A percentile compares a stretch with the other conserved stretches of the same genome.
Conservation (phyloP, 495 filamentous ascomycete genomes). For the Clohesyomyces aquaticus region DNA sequence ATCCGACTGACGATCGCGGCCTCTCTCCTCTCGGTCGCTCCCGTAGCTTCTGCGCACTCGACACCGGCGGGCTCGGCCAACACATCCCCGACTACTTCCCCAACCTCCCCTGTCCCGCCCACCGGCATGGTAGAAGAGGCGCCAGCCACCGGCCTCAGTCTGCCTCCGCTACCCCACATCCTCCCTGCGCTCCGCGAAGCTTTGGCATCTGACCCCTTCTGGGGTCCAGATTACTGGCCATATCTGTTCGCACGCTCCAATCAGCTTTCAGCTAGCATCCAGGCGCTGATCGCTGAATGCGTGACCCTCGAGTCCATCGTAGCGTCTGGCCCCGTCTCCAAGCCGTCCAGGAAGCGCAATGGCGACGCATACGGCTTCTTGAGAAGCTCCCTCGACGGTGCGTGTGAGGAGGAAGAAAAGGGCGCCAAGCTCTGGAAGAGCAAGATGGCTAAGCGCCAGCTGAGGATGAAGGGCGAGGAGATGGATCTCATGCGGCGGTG, state of each 20-base stretch:
- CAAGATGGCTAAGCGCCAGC: constrained; percentile 36
- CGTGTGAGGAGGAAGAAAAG: neutral
- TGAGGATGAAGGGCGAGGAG: constrained; percentile 35
- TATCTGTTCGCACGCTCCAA: constrained; percentile 58
- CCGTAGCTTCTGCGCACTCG: constrained; percentile 39
- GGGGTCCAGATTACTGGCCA: constrained; percentile 60
- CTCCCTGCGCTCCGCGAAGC: constrained; percentile 57
- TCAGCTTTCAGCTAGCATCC: constrained; percentile 56
- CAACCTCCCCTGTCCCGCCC: neutral
- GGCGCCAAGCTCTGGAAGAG: constrained; percentile 25
- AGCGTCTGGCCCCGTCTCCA: constrained; percentile 14
- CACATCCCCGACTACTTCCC: constrained; percentile 7
- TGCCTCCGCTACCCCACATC: constrained; percentile 58
- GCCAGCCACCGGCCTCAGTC: constrained; percentile 20
- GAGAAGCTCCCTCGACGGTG: neutral
- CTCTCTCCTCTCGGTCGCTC: constrained; percentile 54
- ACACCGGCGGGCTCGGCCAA: constrained; percentile 3
- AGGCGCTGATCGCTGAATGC: constrained; percentile 60
- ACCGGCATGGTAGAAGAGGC: constrained; percentile 40
- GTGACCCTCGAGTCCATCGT: constrained; percentile 50
- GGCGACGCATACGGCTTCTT: neutral
- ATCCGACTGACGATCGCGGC: constrained; percentile 63
- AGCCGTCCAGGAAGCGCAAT: neutral
- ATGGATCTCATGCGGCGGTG: constrained; percentile 25
- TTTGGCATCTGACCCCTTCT: constrained; percentile 60